Base-by-base conservation (phyloP, 305 asterid species). In the Rubia tinctorum region DNA sequence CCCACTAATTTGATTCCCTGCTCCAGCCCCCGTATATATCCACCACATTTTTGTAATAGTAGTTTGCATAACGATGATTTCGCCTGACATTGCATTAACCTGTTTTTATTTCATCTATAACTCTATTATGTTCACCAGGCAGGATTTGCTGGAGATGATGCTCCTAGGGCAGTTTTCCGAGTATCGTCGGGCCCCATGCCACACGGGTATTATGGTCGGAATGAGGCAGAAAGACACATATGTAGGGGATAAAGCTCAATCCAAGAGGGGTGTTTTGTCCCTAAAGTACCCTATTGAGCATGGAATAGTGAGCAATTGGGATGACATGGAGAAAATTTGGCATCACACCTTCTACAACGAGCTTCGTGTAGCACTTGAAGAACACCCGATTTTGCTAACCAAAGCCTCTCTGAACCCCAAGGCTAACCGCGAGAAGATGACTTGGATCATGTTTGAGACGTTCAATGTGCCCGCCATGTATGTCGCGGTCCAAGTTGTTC, bases 321-420 rank as follows among this genome's bases (percentile, higher is more conserved):
- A 84, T 76, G 90, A 86, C 72, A 86, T 86, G 90, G 90, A 86
- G 79, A 85, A 82, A 74, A 85, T 85, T 18, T 85, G 89, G 89
- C 86, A 84, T 74, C 88, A 84, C 76, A 84, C 88, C 8, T 84
- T 84, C 77, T 84, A 84, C 47, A 84, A 84, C 42, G 89, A 85
- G 66, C 89, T 86, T 45, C 89, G 87, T 49, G 87, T 86, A n/a
- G 90, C 90, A 14, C 88, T 88, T 1, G 88, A 86, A 61, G 90
- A 86, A 77, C 88, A 86, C 73, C 88, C 90, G 1, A 82, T 86
- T 77, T 85, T 86, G 53, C 84, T 86, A 39, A 86, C 88, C 13
- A 86, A 86, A 71, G 90, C 90, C 13, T 88, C 90, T 27, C 88
- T 86, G n/a, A n/a, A n/a, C n/a, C n/a, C n/a, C n/a, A 86, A 86